These are phyloP conservation scores for Ephemerocybe angulata DNA, from an alignment of 768 basidiomycete genomes.

Conservation along the genomic window DNA sequence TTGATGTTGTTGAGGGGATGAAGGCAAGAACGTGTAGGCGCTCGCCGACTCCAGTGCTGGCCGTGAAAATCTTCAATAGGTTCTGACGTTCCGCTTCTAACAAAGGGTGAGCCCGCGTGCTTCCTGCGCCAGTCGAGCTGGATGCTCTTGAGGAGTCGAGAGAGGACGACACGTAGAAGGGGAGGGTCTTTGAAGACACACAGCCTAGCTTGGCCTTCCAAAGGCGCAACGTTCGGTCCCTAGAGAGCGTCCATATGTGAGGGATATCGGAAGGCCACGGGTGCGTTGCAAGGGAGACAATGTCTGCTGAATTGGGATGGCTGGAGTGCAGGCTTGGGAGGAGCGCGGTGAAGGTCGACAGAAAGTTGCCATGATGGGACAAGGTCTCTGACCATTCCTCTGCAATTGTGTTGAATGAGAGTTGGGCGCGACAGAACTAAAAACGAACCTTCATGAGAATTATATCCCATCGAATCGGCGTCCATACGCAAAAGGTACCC, in stretches of 20 bases:
- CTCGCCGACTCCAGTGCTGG: constrained; percentile 34
- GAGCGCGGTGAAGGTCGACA: constrained; percentile 65
- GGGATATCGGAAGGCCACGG: constrained; percentile 74
- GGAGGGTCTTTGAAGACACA: constrained; percentile 56
- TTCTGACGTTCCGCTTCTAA: constrained; percentile 61
- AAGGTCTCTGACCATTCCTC: constrained; percentile 71
- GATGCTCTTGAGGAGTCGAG: constrained; percentile 18
- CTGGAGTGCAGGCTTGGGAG: constrained; percentile 50
- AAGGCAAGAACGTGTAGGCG: constrained; percentile 63
- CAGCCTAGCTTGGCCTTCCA: constrained; percentile 81
- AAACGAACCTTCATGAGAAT: constrained; percentile 55
- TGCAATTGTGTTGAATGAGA: constrained; percentile 24
- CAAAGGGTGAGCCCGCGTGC: constrained; percentile 34
- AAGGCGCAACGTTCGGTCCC: constrained; percentile 78
- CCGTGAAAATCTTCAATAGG: constrained; percentile 61
- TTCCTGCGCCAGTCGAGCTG: constrained; percentile 15
- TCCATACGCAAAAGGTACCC: constrained; percentile 71
- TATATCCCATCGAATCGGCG: constrained; percentile 52
- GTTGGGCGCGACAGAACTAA: constrained; percentile 9
- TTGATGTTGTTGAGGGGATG: constrained; percentile 61
- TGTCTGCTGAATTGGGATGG: constrained; percentile 48
- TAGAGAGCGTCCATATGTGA: constrained; percentile 80
- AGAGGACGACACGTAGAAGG: constrained; percentile 20
- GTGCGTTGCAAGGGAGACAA: constrained; percentile 68
- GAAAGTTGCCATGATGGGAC: constrained; percentile 62